phyloP scores from a whole-genome alignment of 1,284 basidiomycete genomes.

The Clitocybe nebularis region DNA sequence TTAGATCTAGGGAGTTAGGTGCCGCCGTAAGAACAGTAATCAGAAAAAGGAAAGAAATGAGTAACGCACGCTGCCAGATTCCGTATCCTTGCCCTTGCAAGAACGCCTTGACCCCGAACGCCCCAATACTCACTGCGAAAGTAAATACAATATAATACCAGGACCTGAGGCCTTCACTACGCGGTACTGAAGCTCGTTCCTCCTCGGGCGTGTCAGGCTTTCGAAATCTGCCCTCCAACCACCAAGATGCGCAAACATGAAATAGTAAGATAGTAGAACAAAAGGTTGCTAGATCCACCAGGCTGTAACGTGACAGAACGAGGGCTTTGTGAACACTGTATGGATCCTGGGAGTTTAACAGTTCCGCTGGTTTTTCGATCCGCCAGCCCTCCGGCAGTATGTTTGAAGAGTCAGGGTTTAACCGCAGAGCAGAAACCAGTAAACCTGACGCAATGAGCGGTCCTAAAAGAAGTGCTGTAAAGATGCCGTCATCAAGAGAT shows the following conservation, averaged over 20 bases:
- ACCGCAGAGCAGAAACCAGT: conserved; percentile 49
- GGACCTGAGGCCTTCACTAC: conserved; percentile 59
- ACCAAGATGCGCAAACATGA: conserved; percentile 74
- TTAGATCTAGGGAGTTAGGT: conserved; percentile 55
- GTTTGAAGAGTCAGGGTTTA: conserved; percentile 21
- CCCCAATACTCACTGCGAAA: conserved; percentile 43
- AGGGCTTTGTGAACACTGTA: conserved; percentile 58
- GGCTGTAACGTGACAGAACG: conserved; percentile 64
- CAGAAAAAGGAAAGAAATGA: conserved; percentile 8
- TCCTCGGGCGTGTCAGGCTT: conserved; percentile 46
- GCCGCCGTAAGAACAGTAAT: neutral
- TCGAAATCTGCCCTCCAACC: conserved; percentile 57
- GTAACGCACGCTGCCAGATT: conserved; percentile 63
- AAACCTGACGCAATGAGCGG: conserved; percentile 73
- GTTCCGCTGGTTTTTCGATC: conserved; percentile 64
- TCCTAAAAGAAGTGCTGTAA: conserved; percentile 76
- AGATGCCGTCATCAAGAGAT: conserved; percentile 78
- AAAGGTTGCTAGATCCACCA: conserved; percentile 76
- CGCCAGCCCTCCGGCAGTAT: conserved; percentile 63
- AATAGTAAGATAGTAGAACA: conserved; percentile 76
- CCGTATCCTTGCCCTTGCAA: conserved; percentile 40
- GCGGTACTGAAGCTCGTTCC: conserved; percentile 72
- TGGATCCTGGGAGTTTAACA: conserved; percentile 35
- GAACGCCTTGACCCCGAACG: conserved; percentile 45
- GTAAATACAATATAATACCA: conserved; percentile 65